Evolutionary conservation across 202 grass and related monocot species (phyloP).

Genomic region (Eragrostis tef): DNA sequence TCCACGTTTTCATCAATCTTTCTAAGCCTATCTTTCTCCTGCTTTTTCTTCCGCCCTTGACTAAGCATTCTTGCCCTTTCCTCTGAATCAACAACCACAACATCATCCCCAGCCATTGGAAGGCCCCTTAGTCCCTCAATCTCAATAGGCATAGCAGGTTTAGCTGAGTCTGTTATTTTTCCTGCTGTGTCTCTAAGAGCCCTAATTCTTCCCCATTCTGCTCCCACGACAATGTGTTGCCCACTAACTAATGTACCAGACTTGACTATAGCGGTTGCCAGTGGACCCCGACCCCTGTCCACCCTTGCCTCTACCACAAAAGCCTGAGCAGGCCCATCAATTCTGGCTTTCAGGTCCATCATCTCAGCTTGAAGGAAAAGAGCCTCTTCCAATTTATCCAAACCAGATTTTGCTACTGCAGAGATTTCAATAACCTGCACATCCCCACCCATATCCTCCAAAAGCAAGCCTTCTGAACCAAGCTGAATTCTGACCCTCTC

Average conservation of each 20-base stretch:
- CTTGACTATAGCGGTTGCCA: slow-evolving; percentile 94
- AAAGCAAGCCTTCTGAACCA: slow-evolving; percentile 89
- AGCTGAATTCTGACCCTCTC: slow-evolving; percentile 90
- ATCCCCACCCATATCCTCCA: slow-evolving; percentile 98
- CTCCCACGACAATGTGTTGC: slow-evolving; percentile 85
- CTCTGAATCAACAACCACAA: slow-evolving; percentile 86
- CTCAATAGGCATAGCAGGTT: slow-evolving; percentile 79
- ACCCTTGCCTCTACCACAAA: slow-evolving; percentile 93
- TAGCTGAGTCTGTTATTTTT: slow-evolving; percentile 50
- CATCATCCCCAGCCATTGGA: slow-evolving; percentile 94
- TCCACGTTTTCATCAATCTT: slow-evolving; percentile 60
- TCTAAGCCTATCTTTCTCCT: slow-evolving; percentile 74
- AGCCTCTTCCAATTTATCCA: slow-evolving; percentile 97
- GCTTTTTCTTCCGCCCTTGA: slow-evolving; percentile 80
- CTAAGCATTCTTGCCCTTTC: slow-evolving; percentile 98
- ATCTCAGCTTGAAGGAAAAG: slow-evolving; percentile 91
- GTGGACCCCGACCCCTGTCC: slow-evolving; percentile 80
- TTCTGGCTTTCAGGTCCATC: slow-evolving; percentile 95
- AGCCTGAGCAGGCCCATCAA: slow-evolving; percentile 85
- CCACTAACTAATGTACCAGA: slow-evolving; percentile 70
- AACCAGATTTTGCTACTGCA: slow-evolving; percentile 72
- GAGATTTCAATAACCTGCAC: slow-evolving; percentile 98
- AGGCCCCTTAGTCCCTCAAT: slow-evolving; percentile 89
- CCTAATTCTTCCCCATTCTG: slow-evolving; percentile 90
- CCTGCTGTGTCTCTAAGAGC: slow-evolving; percentile 71